Percentiles rank a stretch among this genome's conserved stretches.
Evolutionary conservation across 106 monocot species (phyloP).

Genomic region (Cymbidium sinense): DNA sequence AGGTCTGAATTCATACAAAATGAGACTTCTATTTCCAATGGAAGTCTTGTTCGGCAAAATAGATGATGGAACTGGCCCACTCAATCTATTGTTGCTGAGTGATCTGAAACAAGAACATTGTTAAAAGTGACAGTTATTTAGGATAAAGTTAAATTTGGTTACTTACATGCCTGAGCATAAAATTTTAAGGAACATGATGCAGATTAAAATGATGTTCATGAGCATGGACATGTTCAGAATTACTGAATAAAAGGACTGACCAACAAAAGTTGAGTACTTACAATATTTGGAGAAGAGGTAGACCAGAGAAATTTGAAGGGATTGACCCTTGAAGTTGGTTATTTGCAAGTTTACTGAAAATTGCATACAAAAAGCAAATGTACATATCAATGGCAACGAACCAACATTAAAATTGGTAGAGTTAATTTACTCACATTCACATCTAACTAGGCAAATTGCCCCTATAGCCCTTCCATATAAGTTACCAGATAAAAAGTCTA

Average conservation of each 20-base stretch:
- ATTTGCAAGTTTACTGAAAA: constrained; percentile 53
- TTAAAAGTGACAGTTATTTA: background rate
- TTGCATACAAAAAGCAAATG: constrained; percentile 1
- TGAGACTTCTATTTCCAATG: constrained; percentile 35
- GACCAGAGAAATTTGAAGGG: constrained; percentile 46
- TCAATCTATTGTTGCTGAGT: constrained; percentile 43
- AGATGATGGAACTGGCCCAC: constrained; percentile 50
- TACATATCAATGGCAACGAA: background rate
- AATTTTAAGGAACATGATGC: background rate
- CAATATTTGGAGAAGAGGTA: constrained; percentile 61
- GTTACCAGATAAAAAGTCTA: background rate
- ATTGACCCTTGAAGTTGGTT: constrained; percentile 60
- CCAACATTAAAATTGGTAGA: no score
- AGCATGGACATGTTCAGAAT: background rate
- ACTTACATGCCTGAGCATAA: no score
- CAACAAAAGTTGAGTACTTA: constrained; percentile 24
- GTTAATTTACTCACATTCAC: no score
- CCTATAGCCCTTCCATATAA: no score
- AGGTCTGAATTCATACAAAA: constrained; percentile 40
- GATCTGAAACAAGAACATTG: constrained; percentile 35
- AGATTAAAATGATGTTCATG: background rate
- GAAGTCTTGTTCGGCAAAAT: constrained; percentile 48
- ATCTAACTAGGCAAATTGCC: no score
- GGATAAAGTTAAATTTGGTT: background rate
- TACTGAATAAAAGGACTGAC: constrained; percentile 1